A percentile compares a stretch with the other conserved stretches of the same genome.
These are phyloP conservation scores for Lachancea sp. DNA, from an alignment of 805 yeast genomes.

Conservation along the genomic window DNA sequence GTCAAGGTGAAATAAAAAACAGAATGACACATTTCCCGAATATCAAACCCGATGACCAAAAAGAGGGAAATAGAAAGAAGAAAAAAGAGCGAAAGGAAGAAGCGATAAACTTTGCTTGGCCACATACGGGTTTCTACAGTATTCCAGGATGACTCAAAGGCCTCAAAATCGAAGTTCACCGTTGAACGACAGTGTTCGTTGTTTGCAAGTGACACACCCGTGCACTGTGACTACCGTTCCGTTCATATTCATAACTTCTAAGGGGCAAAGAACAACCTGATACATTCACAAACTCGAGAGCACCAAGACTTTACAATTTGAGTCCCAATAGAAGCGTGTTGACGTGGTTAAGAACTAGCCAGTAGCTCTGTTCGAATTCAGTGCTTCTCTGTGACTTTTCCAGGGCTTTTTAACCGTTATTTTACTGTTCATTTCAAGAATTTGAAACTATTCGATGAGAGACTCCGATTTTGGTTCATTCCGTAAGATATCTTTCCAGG, in stretches of 20 bases:
- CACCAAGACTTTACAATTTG: neutral
- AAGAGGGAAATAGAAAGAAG: too few species aligned
- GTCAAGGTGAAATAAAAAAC: too few species aligned
- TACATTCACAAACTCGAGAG: neutral
- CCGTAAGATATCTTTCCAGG: conserved; percentile 5
- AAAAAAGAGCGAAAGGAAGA: too few species aligned
- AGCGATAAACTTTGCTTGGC: too few species aligned
- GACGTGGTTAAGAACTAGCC: too few species aligned
- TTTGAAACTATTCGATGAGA: neutral
- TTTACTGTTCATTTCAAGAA: neutral
- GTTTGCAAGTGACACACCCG: neutral
- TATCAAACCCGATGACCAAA: too few species aligned
- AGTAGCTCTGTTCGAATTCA: too few species aligned
- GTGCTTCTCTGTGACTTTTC: too few species aligned
- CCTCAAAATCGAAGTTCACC: neutral
- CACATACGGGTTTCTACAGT: too few species aligned
- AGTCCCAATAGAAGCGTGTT: neutral
- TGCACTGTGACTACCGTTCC: neutral
- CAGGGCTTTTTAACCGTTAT: neutral
- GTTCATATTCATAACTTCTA: neutral
- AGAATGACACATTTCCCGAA: too few species aligned
- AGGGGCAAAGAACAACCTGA: neutral
- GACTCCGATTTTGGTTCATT: neutral
- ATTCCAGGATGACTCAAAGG: too few species aligned
- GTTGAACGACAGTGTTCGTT: neutral